Base-by-base conservation (phyloP, 139 green algal genomes). In the Pedinophyceae sp. region DNA sequence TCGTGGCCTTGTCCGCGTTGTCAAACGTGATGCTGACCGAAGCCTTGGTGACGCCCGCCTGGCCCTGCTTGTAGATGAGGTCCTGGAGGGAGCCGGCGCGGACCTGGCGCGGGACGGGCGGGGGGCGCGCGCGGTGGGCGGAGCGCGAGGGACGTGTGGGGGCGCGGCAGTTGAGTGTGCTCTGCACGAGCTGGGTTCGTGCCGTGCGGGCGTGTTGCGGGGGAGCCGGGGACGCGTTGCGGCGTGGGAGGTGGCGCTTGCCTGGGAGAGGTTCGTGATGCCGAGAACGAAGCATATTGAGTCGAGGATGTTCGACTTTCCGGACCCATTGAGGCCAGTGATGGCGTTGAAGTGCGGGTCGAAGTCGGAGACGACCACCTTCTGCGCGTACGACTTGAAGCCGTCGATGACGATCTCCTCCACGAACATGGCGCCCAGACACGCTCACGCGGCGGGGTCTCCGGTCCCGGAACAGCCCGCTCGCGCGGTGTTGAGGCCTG, bases 261-360 rank as follows among this genome's bases (percentile, higher is more conserved):
- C 87, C 71, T 93, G 81, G 27, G 66, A 70, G 13, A 97, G 65
- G 58, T 97, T 96, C 20, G 81, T 89, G 59, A 99, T 93, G 26
- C 92, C 92, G 48, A 99, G 66, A 19, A 97, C 87, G 67, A 99
- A 99, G 80, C 90, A 97, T 38, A 99, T 94, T 49, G 87, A 84
- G 74, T 99, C 92, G 52, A 99, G 70, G 58, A 97, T 96, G 72
- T 99, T 99, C 41, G 81, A 94, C 61, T 99, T 99, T 20, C 92
- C 92, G 19, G 70, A 88, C 40, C 92, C 92, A 62, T 99, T 99
- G 4, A 99, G 69, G 0, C 86, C 92, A 3, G 92, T 97, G 68
- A 99, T 97, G 54, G 92, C 92, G 60, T 99, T 99, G 76, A 99
- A 99, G 29, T 80, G 71, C 2, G 60, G 66, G 68, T 99, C 90